Base-by-base conservation (phyloP, 106 monocot species). In the Dendrobium nobile region DNA sequence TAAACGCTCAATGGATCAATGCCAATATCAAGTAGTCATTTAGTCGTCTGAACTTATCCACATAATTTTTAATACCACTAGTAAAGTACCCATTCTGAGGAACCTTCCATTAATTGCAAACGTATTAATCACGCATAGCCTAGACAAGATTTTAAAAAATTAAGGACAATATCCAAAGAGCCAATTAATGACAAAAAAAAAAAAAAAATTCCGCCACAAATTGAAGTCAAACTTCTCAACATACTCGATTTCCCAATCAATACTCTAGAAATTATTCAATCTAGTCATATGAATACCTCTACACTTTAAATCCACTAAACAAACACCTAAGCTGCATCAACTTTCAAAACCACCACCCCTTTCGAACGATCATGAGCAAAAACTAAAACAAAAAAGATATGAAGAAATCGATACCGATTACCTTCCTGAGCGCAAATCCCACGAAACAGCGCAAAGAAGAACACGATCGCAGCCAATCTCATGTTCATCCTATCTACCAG, bases 401-500 rank as follows among this genome's bases (percentile, higher is more conserved):
- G 43, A 74, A 41, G 19, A 43, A 74, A 74, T 74, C 74, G 4
- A 27, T 27, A 18, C 7, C 41, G 40, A 74, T 41, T 74, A 74
- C 74, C 74, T 74, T 74, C 74, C 74, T 43, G 41, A 20, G 74
- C 40, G 33, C 43, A 33, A 74, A 74, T 74, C 74, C 41, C 31
- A 41, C 20, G 74, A 74, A 74, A 10, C 41, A 74, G 74, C 43
- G 6, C 74, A 41, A 43, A 74, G 42, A 74, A 16, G 43, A 43
- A 33, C 18, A 74, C 31, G 74, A 74, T 41, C 74, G 42, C 20
- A 19, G 33, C 43, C 43, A 74, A 74, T 74, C 43, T 41, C 74
- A 74, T 43, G 74, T 74, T 74, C 74, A 74, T 74, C 17, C 74
- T 74, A 74, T 19, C 74, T 74, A 41, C 43, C 13, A n/a, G 74